Conservation (phyloP, 2,329 filamentous ascomycete genomes). For the Sclerotinia glacialis region DNA sequence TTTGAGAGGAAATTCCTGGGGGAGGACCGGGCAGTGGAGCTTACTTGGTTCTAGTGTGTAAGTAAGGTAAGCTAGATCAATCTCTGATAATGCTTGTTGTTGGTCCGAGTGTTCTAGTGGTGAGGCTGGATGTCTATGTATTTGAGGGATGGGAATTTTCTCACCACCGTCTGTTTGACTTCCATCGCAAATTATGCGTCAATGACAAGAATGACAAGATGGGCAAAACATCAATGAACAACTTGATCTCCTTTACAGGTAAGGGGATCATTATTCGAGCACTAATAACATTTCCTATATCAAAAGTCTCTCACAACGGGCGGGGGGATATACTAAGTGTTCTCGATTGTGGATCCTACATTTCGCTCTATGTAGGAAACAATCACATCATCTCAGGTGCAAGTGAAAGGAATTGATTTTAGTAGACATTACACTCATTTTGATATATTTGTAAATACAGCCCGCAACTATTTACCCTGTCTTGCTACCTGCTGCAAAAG, state of each 20-base stretch:
- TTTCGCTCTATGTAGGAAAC: background rate
- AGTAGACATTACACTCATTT: background rate
- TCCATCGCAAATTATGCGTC: no score
- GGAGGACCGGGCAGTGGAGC: slow-evolving; percentile 5
- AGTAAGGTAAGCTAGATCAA: background rate
- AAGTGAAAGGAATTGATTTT: background rate
- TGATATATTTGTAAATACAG: background rate
- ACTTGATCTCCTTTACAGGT: background rate
- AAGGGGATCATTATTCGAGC: no score
- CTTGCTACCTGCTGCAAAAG: slow-evolving; percentile 9
- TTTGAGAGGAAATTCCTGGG: slow-evolving; percentile 5
- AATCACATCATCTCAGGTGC: background rate
- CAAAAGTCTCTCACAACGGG: background rate
- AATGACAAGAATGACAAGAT: background rate
- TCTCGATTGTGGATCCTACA: background rate
- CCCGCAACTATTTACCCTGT: slow-evolving; percentile 10
- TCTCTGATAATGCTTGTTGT: slow-evolving; percentile 2
- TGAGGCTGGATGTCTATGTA: no score
- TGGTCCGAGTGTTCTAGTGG: slow-evolving; percentile 8
- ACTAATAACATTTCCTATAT: no score
- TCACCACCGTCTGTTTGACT: no score
- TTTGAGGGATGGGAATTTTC: no score
- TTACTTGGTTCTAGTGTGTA: background rate
- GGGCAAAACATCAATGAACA: background rate
- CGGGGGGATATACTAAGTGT: background rate